Percentiles rank a stretch among this genome's conserved stretches.
Evolutionary conservation across 768 basidiomycete species (phyloP).

Genomic region (Rhizopogon vulgaris): DNA sequence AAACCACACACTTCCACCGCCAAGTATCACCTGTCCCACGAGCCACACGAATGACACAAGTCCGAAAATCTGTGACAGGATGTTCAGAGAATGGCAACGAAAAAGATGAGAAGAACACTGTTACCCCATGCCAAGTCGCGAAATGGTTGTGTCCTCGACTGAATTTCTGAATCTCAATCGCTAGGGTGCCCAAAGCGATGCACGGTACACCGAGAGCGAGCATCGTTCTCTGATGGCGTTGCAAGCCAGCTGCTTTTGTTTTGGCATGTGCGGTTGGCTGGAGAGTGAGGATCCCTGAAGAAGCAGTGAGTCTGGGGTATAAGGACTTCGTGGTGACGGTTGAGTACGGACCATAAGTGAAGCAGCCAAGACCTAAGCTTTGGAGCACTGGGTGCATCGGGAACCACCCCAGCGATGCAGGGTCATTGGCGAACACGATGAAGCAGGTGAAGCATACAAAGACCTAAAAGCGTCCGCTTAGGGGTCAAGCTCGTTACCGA

Average conservation of each 20-base stretch:
- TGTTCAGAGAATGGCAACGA: background rate
- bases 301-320: background rate
- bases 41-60: slow-evolving; percentile 59
- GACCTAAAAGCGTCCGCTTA: slow-evolving; percentile 22
- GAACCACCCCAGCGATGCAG: slow-evolving; percentile 51
- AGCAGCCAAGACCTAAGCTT: slow-evolving; percentile 44
- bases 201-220: slow-evolving; percentile 49
- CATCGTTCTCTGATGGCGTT: slow-evolving; percentile 63
- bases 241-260: slow-evolving; percentile 61
- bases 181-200: slow-evolving; percentile 53
- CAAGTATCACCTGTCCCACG: slow-evolving; percentile 51
- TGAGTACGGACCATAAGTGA: slow-evolving; percentile 51
- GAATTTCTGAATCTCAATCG: slow-evolving; percentile 60
- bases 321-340: background rate
- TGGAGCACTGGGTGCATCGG: slow-evolving; percentile 62
- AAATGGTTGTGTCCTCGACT: slow-evolving; percentile 49
- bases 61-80: slow-evolving; percentile 48
- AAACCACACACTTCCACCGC: slow-evolving; percentile 76
- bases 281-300: slow-evolving; percentile 63
- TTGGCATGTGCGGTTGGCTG: slow-evolving; percentile 65
- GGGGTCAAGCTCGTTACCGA: background rate
- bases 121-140: slow-evolving; percentile 70
- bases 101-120: slow-evolving; percentile 11
- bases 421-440: slow-evolving; percentile 39
- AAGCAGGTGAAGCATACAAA: slow-evolving; percentile 39